These are phyloP conservation scores for Bipolaris bicolor DNA, from an alignment of 2,329 filamentous ascomycete species.

Conservation along the genomic window DNA sequence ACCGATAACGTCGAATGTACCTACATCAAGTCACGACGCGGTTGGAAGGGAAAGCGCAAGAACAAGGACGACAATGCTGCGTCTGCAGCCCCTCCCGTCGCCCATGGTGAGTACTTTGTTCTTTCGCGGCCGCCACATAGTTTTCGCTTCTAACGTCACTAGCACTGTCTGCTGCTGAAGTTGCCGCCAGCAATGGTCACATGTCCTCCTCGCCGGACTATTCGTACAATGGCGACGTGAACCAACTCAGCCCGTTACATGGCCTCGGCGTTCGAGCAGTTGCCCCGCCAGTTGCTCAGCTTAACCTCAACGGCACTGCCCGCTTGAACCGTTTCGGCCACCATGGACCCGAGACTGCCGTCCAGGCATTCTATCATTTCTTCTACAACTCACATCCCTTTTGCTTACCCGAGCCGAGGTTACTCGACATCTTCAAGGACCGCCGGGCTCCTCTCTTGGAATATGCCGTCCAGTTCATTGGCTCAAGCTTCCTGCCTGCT, in stretches of 20 bases:
- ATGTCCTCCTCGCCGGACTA: conserved; percentile 42
- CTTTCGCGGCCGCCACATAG: background rate
- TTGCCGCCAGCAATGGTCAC: conserved; percentile 28
- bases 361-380: conserved; percentile 53
- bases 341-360: conserved; percentile 37
- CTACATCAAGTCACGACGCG: conserved; percentile 60
- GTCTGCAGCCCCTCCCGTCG: conserved; percentile 15
- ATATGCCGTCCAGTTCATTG: conserved; percentile 63
- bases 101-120: conserved; percentile 29
- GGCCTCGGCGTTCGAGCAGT: conserved; percentile 27
- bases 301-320: conserved; percentile 43
- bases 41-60: conserved; percentile 55
- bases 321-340: conserved; percentile 39
- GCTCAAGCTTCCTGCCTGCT: conserved; percentile 59
- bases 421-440: conserved; percentile 51
- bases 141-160: conserved; percentile 1
- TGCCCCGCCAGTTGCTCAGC: conserved; percentile 33
- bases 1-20: conserved; percentile 55
- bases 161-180: conserved; percentile 20
- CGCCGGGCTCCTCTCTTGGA: conserved; percentile 53
- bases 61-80: conserved; percentile 43
- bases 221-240: conserved; percentile 37
- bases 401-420: conserved; percentile 56
- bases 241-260: conserved; percentile 34
- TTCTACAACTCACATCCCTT: conserved; percentile 64